These are phyloP conservation scores for Cystobasidium pallidum DNA, from an alignment of 1,284 basidiomycete genomes.

Conservation along the genomic window DNA sequence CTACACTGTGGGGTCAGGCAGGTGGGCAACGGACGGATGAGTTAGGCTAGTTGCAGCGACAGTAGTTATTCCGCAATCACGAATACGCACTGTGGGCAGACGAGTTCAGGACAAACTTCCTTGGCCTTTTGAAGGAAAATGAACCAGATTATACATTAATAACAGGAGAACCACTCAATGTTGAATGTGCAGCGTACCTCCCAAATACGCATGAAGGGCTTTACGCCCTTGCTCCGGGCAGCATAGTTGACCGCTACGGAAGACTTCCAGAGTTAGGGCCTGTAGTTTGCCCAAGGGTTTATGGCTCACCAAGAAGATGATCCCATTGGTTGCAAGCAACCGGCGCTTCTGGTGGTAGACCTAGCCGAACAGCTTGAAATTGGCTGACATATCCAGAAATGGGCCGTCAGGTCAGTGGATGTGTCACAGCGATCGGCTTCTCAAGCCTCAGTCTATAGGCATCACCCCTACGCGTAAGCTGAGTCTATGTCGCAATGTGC, in stretches of 20 bases:
- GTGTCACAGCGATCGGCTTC: too few relatives aligned
- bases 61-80: not conserved
- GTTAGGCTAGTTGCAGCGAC: not conserved
- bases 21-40: not conserved
- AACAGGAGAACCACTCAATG: too few relatives aligned
- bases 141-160: not conserved
- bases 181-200: too few relatives aligned
- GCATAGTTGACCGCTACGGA: constrained; percentile 84
- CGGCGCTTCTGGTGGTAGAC: constrained; percentile 11
- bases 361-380: constrained; percentile 77
- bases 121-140: constrained; percentile 60
- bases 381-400: constrained; percentile 60
- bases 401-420: constrained; percentile 9
- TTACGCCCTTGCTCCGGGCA: constrained; percentile 85
- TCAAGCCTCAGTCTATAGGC: too few relatives aligned
- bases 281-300: too few relatives aligned
- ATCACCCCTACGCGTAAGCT: constrained; percentile 46
- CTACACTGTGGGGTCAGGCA: constrained; percentile 61
- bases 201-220: constrained; percentile 59
- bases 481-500: constrained; percentile 93
- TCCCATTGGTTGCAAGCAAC: constrained; percentile 8
- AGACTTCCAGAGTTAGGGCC: too few relatives aligned
- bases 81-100: constrained; percentile 68
- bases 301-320: constrained; percentile 4
- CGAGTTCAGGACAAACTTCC: constrained; percentile 80